Base-by-base conservation (phyloP, 2,329 filamentous ascomycete genomes). In the Phymatotrichopsis omnivora region DNA sequence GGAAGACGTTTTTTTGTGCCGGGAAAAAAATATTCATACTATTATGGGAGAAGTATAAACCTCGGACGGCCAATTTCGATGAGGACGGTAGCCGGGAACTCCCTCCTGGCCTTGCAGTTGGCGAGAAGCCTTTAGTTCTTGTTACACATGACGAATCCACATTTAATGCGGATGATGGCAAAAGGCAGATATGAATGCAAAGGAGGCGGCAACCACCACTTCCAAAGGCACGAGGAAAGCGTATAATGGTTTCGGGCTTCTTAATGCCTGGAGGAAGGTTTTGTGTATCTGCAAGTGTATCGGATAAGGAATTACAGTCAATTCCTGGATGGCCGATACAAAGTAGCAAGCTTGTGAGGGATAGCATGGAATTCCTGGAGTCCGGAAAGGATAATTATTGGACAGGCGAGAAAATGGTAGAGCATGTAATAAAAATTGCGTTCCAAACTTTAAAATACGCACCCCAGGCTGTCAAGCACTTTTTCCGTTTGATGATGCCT, bases 121-220 rank as follows among this genome's bases (percentile, higher is more conserved):
- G 41, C 6, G 33, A 39, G 19, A 44, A 39, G 17, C 30, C 31
- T 4, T 17, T 38, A n/a, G 24, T 44, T 6, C 24, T 44, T 6
- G 14, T 44, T 28, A 44, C 32, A 17, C 41, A 44, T 24, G 32
- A 44, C 23, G 41, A 44, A 33, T 44, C 41, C 6, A 44, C 33
- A 7, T 44, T 44, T 24, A 44, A 38, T 38, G 41, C 41, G 5
- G 30, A 44, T 27, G 41, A 44, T 38, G 41, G 41, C 11, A 44
- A 25, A 14, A 8, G 41, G 17, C 7, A 28, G 10, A 16, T 39
- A 10, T 44, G 41, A 33, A 14, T 44, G n/a, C 7, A 39, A 25
- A 27, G 29, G 5, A 33, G 31, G n/a, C n/a, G 19, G 17, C 32
- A 44, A 29, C 32, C 32, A 19, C 22, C 29, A 20, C 32, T 16